Conservation (phyloP, 345 rosid genomes). For the Jatropha curcas region DNA sequence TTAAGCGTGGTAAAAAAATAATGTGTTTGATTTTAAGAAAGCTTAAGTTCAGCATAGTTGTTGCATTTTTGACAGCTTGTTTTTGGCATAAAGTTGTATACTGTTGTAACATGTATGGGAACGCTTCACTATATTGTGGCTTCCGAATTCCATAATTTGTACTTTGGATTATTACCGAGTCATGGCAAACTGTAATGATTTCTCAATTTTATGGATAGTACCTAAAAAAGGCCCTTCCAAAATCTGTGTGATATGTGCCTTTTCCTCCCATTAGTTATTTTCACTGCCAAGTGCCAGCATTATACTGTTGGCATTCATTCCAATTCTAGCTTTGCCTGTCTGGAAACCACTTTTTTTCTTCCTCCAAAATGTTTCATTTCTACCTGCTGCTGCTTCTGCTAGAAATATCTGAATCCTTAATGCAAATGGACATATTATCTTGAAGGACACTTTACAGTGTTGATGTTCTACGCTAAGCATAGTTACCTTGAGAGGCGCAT, state of each 20-base stretch:
- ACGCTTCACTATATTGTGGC: too few species aligned
- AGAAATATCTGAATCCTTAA: background rate
- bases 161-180: background rate
- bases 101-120: background rate
- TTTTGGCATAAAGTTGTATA: background rate
- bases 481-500: conserved; percentile 13
- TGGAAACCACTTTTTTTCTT: background rate
- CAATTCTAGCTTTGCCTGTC: background rate
- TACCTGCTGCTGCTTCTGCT: background rate
- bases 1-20: too few species aligned
- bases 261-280: background rate
- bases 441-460: background rate
- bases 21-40: too few species aligned
- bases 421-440: background rate
- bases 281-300: background rate
- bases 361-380: background rate
- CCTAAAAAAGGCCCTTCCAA: background rate
- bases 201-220: background rate
- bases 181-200: background rate
- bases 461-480: background rate
- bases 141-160: background rate
- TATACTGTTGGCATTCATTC: background rate
- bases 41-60: too few species aligned
- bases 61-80: too few species aligned
- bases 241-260: background rate